phyloP scores from a whole-genome alignment of 164 flowering plant species.

The Annona cherimola region DNA sequence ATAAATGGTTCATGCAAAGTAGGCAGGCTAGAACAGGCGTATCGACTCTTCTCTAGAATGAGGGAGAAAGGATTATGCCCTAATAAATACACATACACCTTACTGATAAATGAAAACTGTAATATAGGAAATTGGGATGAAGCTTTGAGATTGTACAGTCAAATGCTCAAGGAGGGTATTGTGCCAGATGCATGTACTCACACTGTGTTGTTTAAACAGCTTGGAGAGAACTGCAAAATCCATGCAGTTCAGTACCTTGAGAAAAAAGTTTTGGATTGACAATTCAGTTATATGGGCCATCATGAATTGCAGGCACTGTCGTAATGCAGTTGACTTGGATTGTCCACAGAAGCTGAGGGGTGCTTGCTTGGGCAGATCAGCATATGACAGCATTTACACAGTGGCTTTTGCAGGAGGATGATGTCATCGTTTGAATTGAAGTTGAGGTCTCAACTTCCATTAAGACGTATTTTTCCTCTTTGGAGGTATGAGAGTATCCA shows the following conservation, averaged over 20 bases:
- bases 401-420: background rate
- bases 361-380: background rate
- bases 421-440: background rate
- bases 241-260: constrained; percentile 37
- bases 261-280: constrained; percentile 16
- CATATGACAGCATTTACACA: background rate
- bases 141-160: constrained; percentile 49
- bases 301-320: background rate
- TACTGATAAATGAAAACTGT: constrained; percentile 52
- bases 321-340: background rate
- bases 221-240: constrained; percentile 25
- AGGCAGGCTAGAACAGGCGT: constrained; percentile 42
- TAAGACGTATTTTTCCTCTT: background rate
- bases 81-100: constrained; percentile 62
- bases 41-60: constrained; percentile 46
- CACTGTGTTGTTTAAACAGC: constrained; percentile 40
- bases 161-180: constrained; percentile 56
- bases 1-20: constrained; percentile 61
- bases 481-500: background rate
- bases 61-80: constrained; percentile 41
- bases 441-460: background rate
- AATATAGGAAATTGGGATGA: constrained; percentile 45
- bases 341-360: background rate
- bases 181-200: constrained; percentile 57
- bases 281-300: background rate